phyloP scores from a whole-genome alignment of 2,329 filamentous ascomycete genomes.

The Zasmidium citrigriseum region DNA sequence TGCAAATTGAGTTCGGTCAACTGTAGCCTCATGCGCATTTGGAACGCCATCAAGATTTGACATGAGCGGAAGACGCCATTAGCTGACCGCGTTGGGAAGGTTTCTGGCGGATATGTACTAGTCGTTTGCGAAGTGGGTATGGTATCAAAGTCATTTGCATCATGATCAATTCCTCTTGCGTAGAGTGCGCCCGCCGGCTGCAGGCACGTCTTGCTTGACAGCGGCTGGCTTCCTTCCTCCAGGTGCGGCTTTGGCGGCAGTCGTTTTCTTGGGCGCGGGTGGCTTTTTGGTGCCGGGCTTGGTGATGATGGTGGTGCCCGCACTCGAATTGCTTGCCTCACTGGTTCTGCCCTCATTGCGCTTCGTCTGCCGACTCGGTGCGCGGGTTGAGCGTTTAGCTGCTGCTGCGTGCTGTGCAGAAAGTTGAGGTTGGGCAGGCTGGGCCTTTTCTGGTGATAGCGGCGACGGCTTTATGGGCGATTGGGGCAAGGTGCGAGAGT shows the following conservation, averaged over 20 bases:
- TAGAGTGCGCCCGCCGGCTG: constrained; percentile 30
- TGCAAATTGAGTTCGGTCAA: background rate
- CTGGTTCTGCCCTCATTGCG: constrained; percentile 48
- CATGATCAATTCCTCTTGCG: constrained; percentile 33
- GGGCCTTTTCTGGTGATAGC: constrained; percentile 57
- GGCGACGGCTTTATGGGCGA: constrained; percentile 41
- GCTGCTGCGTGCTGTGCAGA: constrained; percentile 7
- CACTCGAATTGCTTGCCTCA: constrained; percentile 63
- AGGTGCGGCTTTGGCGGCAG: constrained; percentile 38
- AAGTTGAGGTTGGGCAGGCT: constrained; percentile 24
- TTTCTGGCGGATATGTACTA: background rate
- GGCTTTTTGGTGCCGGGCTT: constrained; percentile 37
- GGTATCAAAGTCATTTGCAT: background rate
- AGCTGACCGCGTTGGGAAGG: background rate
- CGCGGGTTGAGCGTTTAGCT: constrained; percentile 59
- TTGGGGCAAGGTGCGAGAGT: constrained; percentile 68
- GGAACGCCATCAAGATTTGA: background rate
- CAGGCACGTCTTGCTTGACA: constrained; percentile 26
- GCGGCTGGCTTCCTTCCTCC: constrained; percentile 43
- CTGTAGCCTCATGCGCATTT: background rate
- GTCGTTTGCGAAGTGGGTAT: background rate
- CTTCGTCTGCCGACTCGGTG: constrained; percentile 60
- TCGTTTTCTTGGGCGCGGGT: constrained; percentile 17
- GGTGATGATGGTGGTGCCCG: constrained; percentile 59
- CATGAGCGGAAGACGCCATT: background rate